Evolutionary conservation across 2,329 filamentous ascomycete species (phyloP), one percentile per base, ranked within the genome.

Genomic region (Knufia petricola): DNA sequence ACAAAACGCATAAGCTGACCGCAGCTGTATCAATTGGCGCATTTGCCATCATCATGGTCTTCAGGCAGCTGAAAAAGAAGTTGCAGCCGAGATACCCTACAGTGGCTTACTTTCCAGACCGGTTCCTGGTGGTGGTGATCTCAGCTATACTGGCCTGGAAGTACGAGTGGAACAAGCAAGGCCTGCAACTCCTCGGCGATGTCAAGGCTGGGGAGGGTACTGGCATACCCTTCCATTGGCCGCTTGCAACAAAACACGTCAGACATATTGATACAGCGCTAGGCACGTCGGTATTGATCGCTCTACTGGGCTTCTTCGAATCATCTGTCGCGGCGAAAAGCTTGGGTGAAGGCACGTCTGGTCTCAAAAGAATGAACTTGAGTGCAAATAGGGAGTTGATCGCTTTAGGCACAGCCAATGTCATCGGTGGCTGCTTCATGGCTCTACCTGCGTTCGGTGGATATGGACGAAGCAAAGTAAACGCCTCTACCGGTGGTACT

Each of bases 301-400:
- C 89, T 0, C 74, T 98, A 20, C 80, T 98, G 0, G 92, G 92
- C n/a, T 98, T 98, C 67, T 98, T 98, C 60, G 92, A 98, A 66
- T 95, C 87, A 2, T 95, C 88, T 0, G 88, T 98, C 10, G 92
- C 92, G 1, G 92, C 92, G 30, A 96, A 96, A 68, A 90, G 86
- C 53, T 70, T 98, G 2, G 85, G 84, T 12, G 72, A 71, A 41
- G 72, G 72, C 4, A 69, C 78, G 36, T 78, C 83, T 54, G 79
- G 79, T 8, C 82, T 95, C 26, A 78, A 85, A 51, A 84, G 81
- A 26, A 87, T 95, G 63, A 79, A 84, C 46, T 73, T 95, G 36
- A 95, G 88, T 62, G 79, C 92, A 1, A 98, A 98, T 63, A 77
- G 92, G 41, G 92, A 98, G 64, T 80, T 98, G 56, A 86, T 96